Percentiles rank a stretch among this genome's conserved stretches.
phyloP scores from a whole-genome alignment of 345 rosid species.

The Rhodamnia argentea region DNA sequence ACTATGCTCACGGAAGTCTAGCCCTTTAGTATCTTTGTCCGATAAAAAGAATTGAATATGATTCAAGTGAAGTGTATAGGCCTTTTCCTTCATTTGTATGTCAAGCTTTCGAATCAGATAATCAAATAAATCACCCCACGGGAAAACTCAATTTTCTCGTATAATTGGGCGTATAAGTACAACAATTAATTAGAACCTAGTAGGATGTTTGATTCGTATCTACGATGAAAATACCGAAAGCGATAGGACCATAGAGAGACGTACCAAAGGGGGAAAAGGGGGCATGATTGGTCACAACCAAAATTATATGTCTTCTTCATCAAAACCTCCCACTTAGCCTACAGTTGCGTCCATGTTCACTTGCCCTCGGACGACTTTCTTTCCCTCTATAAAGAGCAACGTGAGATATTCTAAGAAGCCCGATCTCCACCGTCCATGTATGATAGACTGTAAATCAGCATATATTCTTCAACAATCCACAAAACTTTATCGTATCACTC shows the following conservation, averaged over 20 bases:
- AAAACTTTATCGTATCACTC: not conserved
- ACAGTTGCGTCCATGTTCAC: not conserved
- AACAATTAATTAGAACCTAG: not conserved
- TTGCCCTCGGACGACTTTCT: not conserved
- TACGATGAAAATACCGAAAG: not conserved
- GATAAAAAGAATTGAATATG: not conserved
- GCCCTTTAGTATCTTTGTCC: not conserved
- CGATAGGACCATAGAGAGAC: not conserved
- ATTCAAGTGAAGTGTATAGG: not conserved
- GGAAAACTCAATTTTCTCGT: not conserved
- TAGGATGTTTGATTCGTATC: not conserved
- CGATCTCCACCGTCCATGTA: not conserved
- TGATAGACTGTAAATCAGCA: not conserved
- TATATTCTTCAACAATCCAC: not conserved
- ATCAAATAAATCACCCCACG: not conserved
- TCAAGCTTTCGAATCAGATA: not conserved
- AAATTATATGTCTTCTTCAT: not conserved
- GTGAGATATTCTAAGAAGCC: not conserved
- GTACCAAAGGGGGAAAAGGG: not conserved
- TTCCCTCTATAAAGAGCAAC: not conserved
- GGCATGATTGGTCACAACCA: not conserved
- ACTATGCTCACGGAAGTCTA: not conserved
- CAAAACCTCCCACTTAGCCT: not conserved
- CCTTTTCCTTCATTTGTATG: not conserved
- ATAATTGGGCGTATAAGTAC: not conserved